Conservation (phyloP, 345 rosid species). For the Trapa incisa region DNA sequence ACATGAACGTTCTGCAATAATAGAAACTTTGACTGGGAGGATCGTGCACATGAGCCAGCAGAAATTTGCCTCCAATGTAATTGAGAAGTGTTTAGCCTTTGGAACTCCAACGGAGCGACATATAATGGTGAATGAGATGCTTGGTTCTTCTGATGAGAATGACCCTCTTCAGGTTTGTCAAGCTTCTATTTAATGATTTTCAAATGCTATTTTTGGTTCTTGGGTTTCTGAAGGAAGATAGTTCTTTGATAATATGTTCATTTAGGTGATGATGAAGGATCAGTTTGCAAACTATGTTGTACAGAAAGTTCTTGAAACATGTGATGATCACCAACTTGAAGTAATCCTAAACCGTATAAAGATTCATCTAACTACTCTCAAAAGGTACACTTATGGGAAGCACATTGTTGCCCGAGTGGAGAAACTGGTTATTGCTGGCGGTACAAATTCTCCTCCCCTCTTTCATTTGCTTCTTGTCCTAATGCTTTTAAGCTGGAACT, state of each 20-base stretch:
- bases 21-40: constrained; percentile 66
- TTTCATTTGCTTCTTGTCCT: background rate
- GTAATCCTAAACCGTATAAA: constrained; percentile 73
- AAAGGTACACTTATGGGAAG: constrained; percentile 94
- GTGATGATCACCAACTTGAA: constrained; percentile 83
- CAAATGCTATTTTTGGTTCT: background rate
- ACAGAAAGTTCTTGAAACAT: constrained; percentile 94
- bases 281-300: constrained; percentile 98
- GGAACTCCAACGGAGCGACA: constrained; percentile 68
- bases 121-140: constrained; percentile 82
- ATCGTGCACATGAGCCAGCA: constrained; percentile 97
- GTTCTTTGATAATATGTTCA: constrained; percentile 1
- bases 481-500: background rate
- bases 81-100: constrained; percentile 81
- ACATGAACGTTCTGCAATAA: constrained; percentile 66
- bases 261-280: constrained; percentile 96
- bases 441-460: constrained; percentile 23
- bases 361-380: constrained; percentile 75
- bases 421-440: constrained; percentile 95
- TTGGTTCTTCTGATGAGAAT: constrained; percentile 88
- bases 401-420: constrained; percentile 95
- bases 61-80: constrained; percentile 95
- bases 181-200: background rate
- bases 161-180: constrained; percentile 91
- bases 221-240: background rate